Base-by-base conservation (phyloP, 208 protist genomes). In the Kentomonas sorsogonicus region DNA sequence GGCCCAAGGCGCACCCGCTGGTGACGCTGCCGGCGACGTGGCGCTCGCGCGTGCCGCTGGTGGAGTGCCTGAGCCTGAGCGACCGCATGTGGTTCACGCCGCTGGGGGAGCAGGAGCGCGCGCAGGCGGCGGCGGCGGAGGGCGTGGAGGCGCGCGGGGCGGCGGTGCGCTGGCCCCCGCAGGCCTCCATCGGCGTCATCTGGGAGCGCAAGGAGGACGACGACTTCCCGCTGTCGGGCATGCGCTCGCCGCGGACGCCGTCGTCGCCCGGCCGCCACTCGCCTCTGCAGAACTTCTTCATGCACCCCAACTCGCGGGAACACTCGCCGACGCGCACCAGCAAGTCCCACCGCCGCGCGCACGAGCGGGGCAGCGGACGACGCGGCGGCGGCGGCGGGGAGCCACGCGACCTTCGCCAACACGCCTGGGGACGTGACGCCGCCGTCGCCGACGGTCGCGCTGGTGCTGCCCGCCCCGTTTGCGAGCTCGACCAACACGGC, bases 1-100 rank as follows among this genome's bases (percentile, higher is more conserved):
- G 7, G 33, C 7, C 33, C 7, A 36, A 36, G 33, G 33, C 5
- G 33, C 33, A 5, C 7, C 33, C 7, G 11, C 33, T 50, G 41
- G 34, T 44, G 23, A 20, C 34, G 22, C 39, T 47, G 31, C 60
- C 60, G 18, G 51, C 47, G 1, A 26, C 33, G 45, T 66, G 60
- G 60, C 52, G 60, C 15, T 51, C 52, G 31, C 52, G 18, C 2
- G 6, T 52, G 10, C 60, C 62, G 16, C 20, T 68, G 5, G 47
- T 68, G 40, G 62, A 68, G 54, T 68, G 62, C 47, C 50, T 53
- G 7, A 18, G 55, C 45, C 22, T 68, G 11, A 47, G 29, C 20
- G 18, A 45, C 7, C 5, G 29, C 9, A 31, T 47, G 16, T 68
- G 62, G 62, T 68, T 68, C 38, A 33, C 26, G 1, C 62, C 62